These are phyloP conservation scores for Penicillium sp. DNA, from an alignment of 2,329 filamentous ascomycete genomes.

Conservation along the genomic window DNA sequence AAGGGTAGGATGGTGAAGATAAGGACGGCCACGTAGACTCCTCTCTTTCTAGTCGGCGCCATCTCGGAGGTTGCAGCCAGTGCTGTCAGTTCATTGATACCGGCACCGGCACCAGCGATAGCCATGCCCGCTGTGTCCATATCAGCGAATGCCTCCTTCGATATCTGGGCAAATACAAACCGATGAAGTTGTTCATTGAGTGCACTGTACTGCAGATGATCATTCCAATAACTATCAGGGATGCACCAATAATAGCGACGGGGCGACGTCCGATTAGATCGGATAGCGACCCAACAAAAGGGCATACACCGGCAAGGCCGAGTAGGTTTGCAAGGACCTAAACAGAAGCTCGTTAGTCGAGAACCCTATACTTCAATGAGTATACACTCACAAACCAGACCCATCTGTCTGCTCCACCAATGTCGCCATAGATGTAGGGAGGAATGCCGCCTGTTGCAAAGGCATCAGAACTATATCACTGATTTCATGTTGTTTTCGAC, in stretches of 20 bases:
- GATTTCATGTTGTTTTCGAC: background rate
- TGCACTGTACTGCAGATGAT: constrained; percentile 58
- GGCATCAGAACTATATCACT: constrained; percentile 3
- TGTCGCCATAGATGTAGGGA: constrained; percentile 57
- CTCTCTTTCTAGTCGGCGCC: constrained; percentile 63
- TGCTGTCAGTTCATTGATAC: constrained; percentile 66
- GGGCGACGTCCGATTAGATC: constrained; percentile 62
- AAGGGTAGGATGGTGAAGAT: constrained; percentile 64
- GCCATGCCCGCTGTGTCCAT: constrained; percentile 49
- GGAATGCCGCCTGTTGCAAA: constrained; percentile 43
- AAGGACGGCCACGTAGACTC: constrained; percentile 60
- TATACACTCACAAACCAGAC: constrained; percentile 54
- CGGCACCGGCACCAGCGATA: constrained; percentile 63
- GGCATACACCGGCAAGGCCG: constrained; percentile 56
- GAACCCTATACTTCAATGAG: background rate
- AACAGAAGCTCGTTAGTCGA: background rate
- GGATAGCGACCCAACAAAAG: constrained; percentile 65
- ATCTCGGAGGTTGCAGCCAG: constrained; percentile 67
- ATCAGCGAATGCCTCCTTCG: background rate
- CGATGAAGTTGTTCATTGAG: constrained; percentile 61
- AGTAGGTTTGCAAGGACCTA: constrained; percentile 53
- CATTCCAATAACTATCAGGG: constrained; percentile 57
- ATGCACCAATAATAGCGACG: constrained; percentile 56
- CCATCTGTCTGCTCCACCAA: constrained; percentile 60
- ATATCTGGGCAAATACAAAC: constrained; percentile 40